Base-by-base conservation (phyloP, 257 asterid genomes). In the Coffea canephora region DNA sequence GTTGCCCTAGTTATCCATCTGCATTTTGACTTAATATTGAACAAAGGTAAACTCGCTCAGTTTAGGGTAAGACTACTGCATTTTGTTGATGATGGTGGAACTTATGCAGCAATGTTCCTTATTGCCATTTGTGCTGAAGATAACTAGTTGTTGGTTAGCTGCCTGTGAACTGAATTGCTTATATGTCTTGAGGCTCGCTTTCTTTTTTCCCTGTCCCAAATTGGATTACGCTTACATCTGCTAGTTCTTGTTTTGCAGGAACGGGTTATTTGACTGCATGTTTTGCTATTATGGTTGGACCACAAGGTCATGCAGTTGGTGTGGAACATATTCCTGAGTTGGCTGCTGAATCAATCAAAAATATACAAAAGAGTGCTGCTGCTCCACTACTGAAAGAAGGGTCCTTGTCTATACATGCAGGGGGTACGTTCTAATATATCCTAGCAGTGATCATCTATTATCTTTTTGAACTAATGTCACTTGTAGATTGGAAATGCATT, bases 211-310 rank as follows among this genome's bases (percentile, higher is more conserved):
- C 11, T 21, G 25, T 0, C 21, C n/a, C 69, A 36, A 36, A 50
- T 8, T 48, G 19, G 23, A 16, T 19, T 59, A 39, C 0, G 59
- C 61, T 78, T 64, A 13, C 23, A 70, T 14, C 67, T 71, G 73
- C 13, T 4, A 34, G 18, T 19, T 75, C 14, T 10, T 83, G 27
- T 18, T 67, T 74, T 74, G 36, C 52, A 95, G 99, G 99, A 43
- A 91, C 99, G 18, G 99, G 99, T 80, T 95, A 93, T 78, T 86
- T 95, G 94, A 95, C 99, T 57, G 97, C 99, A 61, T 95, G 99
- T 85, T 91, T 95, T 85, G 97, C 97, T 68, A 77, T 86, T 73
- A 93, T 95, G 99, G 97, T 95, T 85, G 97, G 99, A 52, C 88
- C 93, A n/a, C 90, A 89, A 89, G 99, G 99, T 27, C 90, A 84